Conservation (phyloP, 2,329 filamentous ascomycete species). For the Sclerotinia borealis region DNA sequence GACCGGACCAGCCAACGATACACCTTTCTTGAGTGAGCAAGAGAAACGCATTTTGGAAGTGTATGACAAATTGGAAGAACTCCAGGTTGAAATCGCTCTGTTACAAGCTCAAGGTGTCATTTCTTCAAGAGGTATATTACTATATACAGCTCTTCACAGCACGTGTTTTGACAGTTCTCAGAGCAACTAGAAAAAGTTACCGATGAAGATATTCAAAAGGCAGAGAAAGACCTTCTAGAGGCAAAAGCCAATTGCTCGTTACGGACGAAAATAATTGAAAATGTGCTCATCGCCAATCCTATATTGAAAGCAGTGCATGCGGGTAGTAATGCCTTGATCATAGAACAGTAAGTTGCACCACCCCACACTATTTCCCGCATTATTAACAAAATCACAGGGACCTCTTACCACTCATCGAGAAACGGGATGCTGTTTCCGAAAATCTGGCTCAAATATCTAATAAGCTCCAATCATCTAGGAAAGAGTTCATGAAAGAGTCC, state of each 20-base stretch:
- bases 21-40: conserved; percentile 54
- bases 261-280: conserved; percentile 62
- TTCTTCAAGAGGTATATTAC: conserved; percentile 23
- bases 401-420: conserved; percentile 58
- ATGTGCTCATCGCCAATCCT: conserved; percentile 65
- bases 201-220: conserved; percentile 47
- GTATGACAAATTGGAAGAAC: conserved; percentile 64
- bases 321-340: conserved; percentile 54
- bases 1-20: conserved; percentile 8
- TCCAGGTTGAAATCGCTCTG: conserved; percentile 66
- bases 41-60: conserved; percentile 63
- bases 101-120: conserved; percentile 41
- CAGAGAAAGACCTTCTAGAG: conserved; percentile 59
- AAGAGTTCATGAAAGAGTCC: conserved; percentile 51
- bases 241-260: conserved; percentile 65
- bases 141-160: not conserved
- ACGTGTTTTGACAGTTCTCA: conserved; percentile 19
- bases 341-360: conserved; percentile 54
- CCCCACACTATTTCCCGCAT: conserved; percentile 7
- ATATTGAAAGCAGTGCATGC: conserved; percentile 72
- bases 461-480: conserved; percentile 44
- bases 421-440: conserved; percentile 62
- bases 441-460: conserved; percentile 54
- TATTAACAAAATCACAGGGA: conserved; percentile 20
- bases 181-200: conserved; percentile 34